Evolutionary conservation across 1,284 basidiomycete species (phyloP), one percentile per base, ranked within the genome.

Genomic region (Rhodofomes roseus): DNA sequence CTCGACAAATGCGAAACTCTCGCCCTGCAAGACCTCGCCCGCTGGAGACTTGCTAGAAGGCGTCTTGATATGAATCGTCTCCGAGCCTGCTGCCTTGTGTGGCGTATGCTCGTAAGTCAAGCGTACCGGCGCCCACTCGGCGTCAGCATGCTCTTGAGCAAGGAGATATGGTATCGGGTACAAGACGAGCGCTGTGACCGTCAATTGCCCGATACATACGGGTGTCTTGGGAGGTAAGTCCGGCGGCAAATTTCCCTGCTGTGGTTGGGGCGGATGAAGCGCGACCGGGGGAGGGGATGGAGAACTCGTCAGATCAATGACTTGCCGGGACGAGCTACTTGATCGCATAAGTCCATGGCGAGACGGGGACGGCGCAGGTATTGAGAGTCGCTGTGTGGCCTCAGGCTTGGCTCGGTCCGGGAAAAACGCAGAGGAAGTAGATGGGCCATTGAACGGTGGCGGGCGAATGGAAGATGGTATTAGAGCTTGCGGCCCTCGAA

Each of bases 131-230:
- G 85, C 85, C 86, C 91, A 93, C 64, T 95, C 92, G 5, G 77
- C 74, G 9, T 85, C 81, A 31, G 72, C 68, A 3, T 63, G 72
- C 66, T 81, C 76, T 59, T 81, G 82, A 7, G 81, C 75, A 31
- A 80, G 71, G 22, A 93, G 76, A 68, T 93, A 95, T 23, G 80
- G 70, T n/a, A 90, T 83, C 2, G 93, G 94, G 73, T 95, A 95
- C 8, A 96, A 79, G 57, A 96, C 87, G 51, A 96, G 82, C 4
- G 92, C 93, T 16, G 89, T 90, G 9, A 89, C 88, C 44, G 82
- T 80, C 54, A 97, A 78, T 57, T 92, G 89, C 2, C 95, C 95
- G 59, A 97, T 95, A 72, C 95, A 96, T 51, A 96, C 84, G 14
- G 90, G 88, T 0, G 89, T 90, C 74, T 87, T 90, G 11, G 86